Evolutionary conservation across 2,329 filamentous ascomycete genomes (phyloP).

Genomic region (Fusarium scirpi): DNA sequence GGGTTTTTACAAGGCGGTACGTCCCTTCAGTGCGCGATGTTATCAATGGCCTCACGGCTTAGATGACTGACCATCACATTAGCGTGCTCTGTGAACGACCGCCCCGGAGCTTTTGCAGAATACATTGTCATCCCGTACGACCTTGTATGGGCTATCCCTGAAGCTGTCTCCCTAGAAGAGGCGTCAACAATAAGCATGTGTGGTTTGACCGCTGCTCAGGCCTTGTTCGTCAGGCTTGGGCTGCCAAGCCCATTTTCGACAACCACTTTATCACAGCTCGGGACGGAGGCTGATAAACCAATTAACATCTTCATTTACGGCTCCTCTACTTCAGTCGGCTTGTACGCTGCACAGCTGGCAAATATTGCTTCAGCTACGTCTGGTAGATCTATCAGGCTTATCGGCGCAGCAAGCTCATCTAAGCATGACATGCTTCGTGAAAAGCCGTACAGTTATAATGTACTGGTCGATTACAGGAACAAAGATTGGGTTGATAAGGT

Average conservation of each 20-base stretch:
- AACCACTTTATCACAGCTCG: fast-evolving
- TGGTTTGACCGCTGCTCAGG: conserved; percentile 58
- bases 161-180: conserved; percentile 49
- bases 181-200: conserved; percentile 57
- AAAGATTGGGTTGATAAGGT: conserved; percentile 51
- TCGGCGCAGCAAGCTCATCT: conserved; percentile 48
- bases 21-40: background rate
- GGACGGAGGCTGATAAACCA: fast-evolving
- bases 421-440: conserved; percentile 46
- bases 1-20: conserved; percentile 57
- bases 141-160: conserved; percentile 54
- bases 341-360: conserved; percentile 51
- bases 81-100: conserved; percentile 56
- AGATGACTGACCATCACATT: fast-evolving
- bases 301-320: conserved; percentile 50
- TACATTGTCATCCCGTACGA: conserved; percentile 52
- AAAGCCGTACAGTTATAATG: conserved; percentile 54
- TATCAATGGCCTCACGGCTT: too few relatives aligned
- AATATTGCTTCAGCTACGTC: conserved; percentile 8
- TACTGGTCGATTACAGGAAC: conserved; percentile 55
- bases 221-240: conserved; percentile 53
- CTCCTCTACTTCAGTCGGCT: conserved; percentile 50
- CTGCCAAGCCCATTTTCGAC: conserved; percentile 51
- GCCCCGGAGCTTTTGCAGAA: conserved; percentile 60
- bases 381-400: conserved; percentile 37